phyloP scores from a whole-genome alignment of 768 basidiomycete species.

The Auricularia sp. region DNA sequence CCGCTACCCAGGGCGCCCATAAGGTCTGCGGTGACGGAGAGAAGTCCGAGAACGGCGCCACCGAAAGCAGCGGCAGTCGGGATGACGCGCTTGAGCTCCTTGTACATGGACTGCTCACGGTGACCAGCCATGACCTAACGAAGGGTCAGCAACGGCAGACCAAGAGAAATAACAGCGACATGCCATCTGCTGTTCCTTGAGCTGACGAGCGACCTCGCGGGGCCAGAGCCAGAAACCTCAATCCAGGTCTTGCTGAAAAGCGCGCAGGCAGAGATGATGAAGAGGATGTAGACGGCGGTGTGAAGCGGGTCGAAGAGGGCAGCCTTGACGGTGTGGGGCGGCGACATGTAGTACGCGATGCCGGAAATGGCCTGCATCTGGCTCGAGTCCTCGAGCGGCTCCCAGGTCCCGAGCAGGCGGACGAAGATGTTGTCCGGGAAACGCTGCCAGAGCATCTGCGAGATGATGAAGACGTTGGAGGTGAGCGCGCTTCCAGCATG shows the following conservation, averaged over 20 bases:
- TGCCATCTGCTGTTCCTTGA: constrained; percentile 96
- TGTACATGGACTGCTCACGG: constrained; percentile 97
- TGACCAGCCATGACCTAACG: constrained; percentile 49
- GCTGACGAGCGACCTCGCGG: constrained; percentile 91
- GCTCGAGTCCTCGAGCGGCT: constrained; percentile 91
- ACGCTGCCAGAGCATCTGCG: constrained; percentile 86
- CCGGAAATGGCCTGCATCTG: constrained; percentile 87
- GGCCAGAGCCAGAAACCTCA: constrained; percentile 92
- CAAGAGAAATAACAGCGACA: background rate
- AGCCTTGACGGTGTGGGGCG: constrained; percentile 86
- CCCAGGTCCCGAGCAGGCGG: constrained; percentile 91
- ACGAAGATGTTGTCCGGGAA: constrained; percentile 92
- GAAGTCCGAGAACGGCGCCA: constrained; percentile 88
- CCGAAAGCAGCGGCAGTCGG: constrained; percentile 97
- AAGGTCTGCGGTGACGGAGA: constrained; percentile 86
- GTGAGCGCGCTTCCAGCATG: constrained; percentile 95
- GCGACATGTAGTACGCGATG: constrained; percentile 95
- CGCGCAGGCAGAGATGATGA: constrained; percentile 90
- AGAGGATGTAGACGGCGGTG: constrained; percentile 79
- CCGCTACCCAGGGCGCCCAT: constrained; percentile 95
- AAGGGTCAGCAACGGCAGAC: background rate
- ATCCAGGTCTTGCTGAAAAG: constrained; percentile 99
- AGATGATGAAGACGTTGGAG: constrained; percentile 90
- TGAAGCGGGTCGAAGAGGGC: constrained; percentile 91
- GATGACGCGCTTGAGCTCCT: constrained; percentile 95